A percentile compares a stretch with the other conserved stretches of the same genome.
Conservation (phyloP, 371 early-diverging fungal genomes). For the Mortierella sp. region DNA sequence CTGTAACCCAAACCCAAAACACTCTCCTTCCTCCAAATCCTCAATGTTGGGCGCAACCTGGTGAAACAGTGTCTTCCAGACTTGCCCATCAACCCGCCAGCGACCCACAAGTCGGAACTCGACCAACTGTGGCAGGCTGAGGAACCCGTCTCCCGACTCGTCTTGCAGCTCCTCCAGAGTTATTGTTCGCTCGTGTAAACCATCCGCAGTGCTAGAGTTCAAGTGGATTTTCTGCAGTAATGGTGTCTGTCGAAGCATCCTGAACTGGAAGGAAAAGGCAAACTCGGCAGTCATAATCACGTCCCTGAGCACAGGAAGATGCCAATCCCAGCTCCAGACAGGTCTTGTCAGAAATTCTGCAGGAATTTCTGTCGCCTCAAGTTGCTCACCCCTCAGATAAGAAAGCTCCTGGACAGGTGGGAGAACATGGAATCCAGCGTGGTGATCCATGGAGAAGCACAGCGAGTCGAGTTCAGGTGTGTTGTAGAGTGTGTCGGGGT, state of each 20-base stretch:
- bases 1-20: not conserved
- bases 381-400: not conserved
- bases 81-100: not conserved
- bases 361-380: not conserved
- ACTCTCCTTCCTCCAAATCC: not conserved
- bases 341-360: not conserved
- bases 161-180: not conserved
- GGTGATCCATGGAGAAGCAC: not conserved
- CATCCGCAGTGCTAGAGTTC: not conserved
- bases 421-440: not conserved
- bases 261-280: not conserved
- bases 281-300: not conserved
- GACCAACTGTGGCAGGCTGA: not conserved
- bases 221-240: not conserved
- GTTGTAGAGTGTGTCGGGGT: not conserved
- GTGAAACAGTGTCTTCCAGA: not conserved
- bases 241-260: not conserved
- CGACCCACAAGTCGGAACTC: not conserved
- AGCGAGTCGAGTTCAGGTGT: not conserved
- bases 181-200: not conserved
- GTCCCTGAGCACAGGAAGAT: not conserved
- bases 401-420: not conserved
- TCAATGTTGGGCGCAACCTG: not conserved
- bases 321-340: not conserved
- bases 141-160: not conserved